Percentiles rank a stretch among this genome's conserved stretches.
phyloP scores from a whole-genome alignment of 2,329 filamentous ascomycete genomes.

The Metarhizium sp. region DNA sequence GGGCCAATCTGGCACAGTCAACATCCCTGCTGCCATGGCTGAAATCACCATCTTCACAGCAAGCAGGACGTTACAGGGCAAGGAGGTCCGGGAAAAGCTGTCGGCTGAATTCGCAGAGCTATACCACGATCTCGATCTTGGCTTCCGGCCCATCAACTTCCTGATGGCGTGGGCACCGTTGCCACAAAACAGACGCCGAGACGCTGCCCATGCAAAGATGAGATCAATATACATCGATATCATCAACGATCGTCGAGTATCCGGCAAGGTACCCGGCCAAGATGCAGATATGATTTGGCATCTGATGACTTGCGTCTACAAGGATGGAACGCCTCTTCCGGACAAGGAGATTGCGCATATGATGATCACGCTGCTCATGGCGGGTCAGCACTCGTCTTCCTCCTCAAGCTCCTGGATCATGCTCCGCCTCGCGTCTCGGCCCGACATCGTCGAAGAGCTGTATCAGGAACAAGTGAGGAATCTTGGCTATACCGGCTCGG shows the following conservation, averaged over 20 bases:
- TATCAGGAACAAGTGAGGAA: constrained; percentile 54
- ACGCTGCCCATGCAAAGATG: constrained; percentile 63
- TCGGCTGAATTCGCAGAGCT: too few relatives aligned
- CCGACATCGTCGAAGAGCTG: constrained; percentile 61
- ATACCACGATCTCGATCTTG: constrained; percentile 50
- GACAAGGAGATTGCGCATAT: constrained; percentile 74
- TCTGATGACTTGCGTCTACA: constrained; percentile 68
- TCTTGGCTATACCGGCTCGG: constrained; percentile 29
- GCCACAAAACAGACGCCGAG: constrained; percentile 64
- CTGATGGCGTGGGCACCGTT: constrained; percentile 71
- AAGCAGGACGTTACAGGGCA: too few relatives aligned
- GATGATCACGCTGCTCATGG: constrained; percentile 83
- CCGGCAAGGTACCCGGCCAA: constrained; percentile 27
- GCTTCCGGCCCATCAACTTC: constrained; percentile 75
- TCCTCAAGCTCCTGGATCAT: constrained; percentile 72
- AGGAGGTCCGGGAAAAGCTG: too few relatives aligned
- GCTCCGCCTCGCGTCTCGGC: constrained; percentile 60
- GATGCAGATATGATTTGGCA: constrained; percentile 68
- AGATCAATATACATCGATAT: constrained; percentile 61
- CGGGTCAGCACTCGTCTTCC: constrained; percentile 72
- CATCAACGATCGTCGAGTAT: constrained; percentile 49
- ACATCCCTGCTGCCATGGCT: too few relatives aligned
- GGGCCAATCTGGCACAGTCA: too few relatives aligned
- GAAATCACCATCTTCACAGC: too few relatives aligned
- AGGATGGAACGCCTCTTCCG: constrained; percentile 57